Base-by-base conservation (phyloP, 768 basidiomycete genomes). In the Boletus eberwhitei region DNA sequence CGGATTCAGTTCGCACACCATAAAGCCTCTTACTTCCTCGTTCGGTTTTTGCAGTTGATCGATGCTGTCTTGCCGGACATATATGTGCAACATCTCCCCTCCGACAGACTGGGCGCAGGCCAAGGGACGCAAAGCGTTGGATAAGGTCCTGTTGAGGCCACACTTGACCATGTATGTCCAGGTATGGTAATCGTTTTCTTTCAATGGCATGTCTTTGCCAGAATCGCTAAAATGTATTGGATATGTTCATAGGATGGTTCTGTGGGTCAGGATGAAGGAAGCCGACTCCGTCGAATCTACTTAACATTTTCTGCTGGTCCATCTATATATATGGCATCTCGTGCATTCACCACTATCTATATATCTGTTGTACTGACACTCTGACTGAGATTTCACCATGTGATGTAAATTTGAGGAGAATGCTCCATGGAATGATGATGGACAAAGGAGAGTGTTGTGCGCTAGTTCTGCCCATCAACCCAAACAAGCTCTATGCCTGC, bases 1-100 rank as follows among this genome's bases (percentile, higher is more conserved):
- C 29, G 29, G 29, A 9, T 29, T 8, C 42, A 82, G 74, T 80
- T 82, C 62, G 79, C 80, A 16, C 81, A 81, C 64, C 77, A 82
- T 60, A 77, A 80, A 63, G 71, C 75, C 8, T 79, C 80, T 8
- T 80, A 79, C 68, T 78, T 81, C 69, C 72, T 83, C 48, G 67
- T 81, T 48, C 77, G 80, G 4, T 67, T 83, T 1, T 61, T 82
- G 31, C 83, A 84, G 61, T 66, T 73, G 35, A 78, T 83, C 57
- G 75, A 75, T 29, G 59, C 54, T 2, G 67, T 83, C 57, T 59
- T 62, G 22, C 64, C 82, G 6, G 77, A 73, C 37, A 56, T 64
- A 42, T 71, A 73, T 0, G 71, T 69, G 8, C 76, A 77, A 32
- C 69, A 62, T 0, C 58, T 69, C 1, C n/a, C 70, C 70, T 4